Evolutionary conservation across 257 asterid genomes (phyloP), one percentile per base, ranked within the genome.

Genomic region (Oldenlandia corymbosa): DNA sequence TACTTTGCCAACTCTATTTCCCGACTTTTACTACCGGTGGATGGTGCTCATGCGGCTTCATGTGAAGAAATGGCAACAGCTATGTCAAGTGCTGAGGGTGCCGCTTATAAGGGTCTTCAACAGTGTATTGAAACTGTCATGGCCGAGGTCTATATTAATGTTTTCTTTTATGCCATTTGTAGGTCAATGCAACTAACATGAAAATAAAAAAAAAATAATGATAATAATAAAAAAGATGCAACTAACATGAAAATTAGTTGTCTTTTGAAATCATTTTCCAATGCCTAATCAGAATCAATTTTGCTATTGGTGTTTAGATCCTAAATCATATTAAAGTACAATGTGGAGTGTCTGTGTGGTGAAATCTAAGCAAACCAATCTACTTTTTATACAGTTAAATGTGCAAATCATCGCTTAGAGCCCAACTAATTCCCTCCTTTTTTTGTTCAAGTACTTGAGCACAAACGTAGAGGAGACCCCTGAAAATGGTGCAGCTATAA

Each of bases 61-160:
- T 90, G 93, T 54, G 97, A 93, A 83, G 99, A 93, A 83, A 93
- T 93, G 99, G 84, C 97, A 60, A 69, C 96, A 37, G 94, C 99
- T 32, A 83, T 93, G 97, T 81, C 99, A 65, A 86, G 79, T 75
- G 99, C 97, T 21, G 99, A 93, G 79, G 90, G 92, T 76, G 91
- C 95, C 71, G 96, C 97, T 64, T 79, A 87, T 82, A 93, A 90
- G 88, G 99, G 99, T 57, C 97, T 93, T 73, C 95, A 93, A 67
- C 99, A 87, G 68, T 93, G 99, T 78, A 87, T 93, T 69, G 97
- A 90, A 68, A 87, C 99, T 60, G 97, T 93, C 75, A 87, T 93
- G 90, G 94, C 96, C 45, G 99, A 93, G 95, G 97, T 93, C 71
- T 80, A 89, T 76, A 58, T 56, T 65, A 32, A 55, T 57, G 24